Evolutionary conservation across 192 early-diverging fungal species (phyloP).

Genomic region (Phlyctochytrium arcticum): DNA sequence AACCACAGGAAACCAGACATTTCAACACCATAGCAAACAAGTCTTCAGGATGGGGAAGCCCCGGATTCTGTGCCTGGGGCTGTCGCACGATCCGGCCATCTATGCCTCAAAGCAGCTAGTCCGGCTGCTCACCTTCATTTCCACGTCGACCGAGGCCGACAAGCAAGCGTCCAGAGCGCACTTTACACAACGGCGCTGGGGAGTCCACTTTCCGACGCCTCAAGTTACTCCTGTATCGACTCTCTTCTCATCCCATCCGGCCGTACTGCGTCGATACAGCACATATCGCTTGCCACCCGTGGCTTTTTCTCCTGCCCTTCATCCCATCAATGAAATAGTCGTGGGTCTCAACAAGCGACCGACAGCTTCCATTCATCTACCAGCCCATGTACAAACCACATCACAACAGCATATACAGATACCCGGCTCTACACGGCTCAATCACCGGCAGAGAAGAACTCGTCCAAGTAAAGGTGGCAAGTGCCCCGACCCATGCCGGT

Average conservation of each 20-base stretch:
- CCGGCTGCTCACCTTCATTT: background rate
- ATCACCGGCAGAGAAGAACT: background rate
- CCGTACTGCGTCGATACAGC: background rate
- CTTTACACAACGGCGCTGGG: background rate
- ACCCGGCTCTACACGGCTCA: background rate
- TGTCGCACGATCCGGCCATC: background rate
- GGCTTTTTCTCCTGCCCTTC: background rate
- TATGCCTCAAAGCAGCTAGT: background rate
- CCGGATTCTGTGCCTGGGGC: background rate
- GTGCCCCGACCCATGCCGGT: no score
- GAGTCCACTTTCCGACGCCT: no score
- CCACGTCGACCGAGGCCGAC: slow-evolving; percentile 1
- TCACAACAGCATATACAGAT: background rate
- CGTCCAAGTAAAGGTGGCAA: no score
- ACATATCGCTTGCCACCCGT: background rate
- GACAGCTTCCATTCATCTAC: background rate
- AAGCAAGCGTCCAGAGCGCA: background rate
- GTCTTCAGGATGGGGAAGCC: no score
- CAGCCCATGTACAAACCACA: background rate
- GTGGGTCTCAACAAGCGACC: no score
- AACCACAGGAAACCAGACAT: no score
- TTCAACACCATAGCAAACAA: no score
- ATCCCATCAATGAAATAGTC: no score
- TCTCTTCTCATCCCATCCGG: no score
- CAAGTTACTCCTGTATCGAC: no score